Evolutionary conservation across 805 yeast genomes (phyloP), one percentile per base, ranked within the genome.

Genomic region (Pachysolen tannophilus): DNA sequence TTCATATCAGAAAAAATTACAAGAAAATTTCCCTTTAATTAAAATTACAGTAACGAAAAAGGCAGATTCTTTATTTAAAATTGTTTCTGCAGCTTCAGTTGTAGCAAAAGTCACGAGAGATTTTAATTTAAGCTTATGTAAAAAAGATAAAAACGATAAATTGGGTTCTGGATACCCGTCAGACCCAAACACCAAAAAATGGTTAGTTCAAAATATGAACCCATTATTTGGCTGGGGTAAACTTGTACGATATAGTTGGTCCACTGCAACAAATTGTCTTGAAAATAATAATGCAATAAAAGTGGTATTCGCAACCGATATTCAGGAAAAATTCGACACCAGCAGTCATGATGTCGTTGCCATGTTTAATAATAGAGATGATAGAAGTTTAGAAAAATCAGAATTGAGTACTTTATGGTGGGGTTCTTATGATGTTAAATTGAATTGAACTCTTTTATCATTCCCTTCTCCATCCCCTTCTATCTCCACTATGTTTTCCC

Each of bases 51-150:
- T 92, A 6, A 75, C 95, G 7, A 92, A 92, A 52, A 92, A 92
- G 52, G 98, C 98, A 0, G 99, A 92, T 61, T 78, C 96, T 14
- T 52, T 86, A 14, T 92, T 69, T 52, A 96, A 97, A 1, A 78
- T 86, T 36, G 99, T 92, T 6, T 82, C 94, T 53, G 83, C 94
- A 1, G 99, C 98, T 0, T 82, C 94, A 15, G 84, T 92, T 32
- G 88, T 88, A 30, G 99, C 99, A 8, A 92, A 92, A 53, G 98
- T 92, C 6, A 87, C 97, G 0, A 71, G 99, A 50, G 99, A 92
- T 54, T 56, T 72, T 30, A 67, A 72, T 28, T 57, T 82, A 41
- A 44, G 58, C 23, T 48, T 54, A 44, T 61, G 49, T 42, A 56
- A 56, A 32, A 43, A 52, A 43, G 42, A 41, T 11, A 56, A 50